phyloP scores from a whole-genome alignment of 345 rosid genomes.

The Aquilaria sinensis region DNA sequence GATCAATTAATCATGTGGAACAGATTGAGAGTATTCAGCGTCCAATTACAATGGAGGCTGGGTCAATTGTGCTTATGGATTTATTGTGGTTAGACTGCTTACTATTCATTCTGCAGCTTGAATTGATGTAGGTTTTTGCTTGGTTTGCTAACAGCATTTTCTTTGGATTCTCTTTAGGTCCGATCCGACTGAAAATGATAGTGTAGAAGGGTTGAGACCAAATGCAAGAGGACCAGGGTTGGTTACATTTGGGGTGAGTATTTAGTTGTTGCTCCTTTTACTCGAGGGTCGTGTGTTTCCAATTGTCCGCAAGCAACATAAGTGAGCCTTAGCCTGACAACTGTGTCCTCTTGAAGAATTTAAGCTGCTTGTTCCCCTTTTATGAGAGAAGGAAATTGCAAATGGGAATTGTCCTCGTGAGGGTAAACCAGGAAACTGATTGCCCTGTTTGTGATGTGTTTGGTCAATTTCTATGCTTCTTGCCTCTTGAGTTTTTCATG shows the following conservation, averaged over 20 bases:
- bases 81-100: slow-evolving; percentile 58
- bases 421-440: too few species aligned
- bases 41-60: slow-evolving; percentile 93
- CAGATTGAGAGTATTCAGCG: slow-evolving; percentile 88
- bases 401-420: too few species aligned
- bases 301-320: too few species aligned
- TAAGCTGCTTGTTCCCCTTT: too few species aligned
- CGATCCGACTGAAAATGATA: slow-evolving; percentile 92
- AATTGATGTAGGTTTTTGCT: slow-evolving; percentile 4
- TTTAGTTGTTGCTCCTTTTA: neutral
- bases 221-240: slow-evolving; percentile 94
- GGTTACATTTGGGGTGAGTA: slow-evolving; percentile 90
- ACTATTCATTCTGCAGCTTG: slow-evolving; percentile 6
- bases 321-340: too few species aligned
- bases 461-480: too few species aligned
- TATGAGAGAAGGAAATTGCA: too few species aligned
- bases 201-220: slow-evolving; percentile 89
- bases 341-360: too few species aligned
- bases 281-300: too few species aligned
- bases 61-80: slow-evolving; percentile 92
- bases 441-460: too few species aligned
- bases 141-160: slow-evolving; percentile 12
- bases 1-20: slow-evolving; percentile 86
- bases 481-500: too few species aligned
- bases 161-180: slow-evolving; percentile 44